Evolutionary conservation across 352 stramenopile species (phyloP).

Genomic region (Discostella stelligera): DNA sequence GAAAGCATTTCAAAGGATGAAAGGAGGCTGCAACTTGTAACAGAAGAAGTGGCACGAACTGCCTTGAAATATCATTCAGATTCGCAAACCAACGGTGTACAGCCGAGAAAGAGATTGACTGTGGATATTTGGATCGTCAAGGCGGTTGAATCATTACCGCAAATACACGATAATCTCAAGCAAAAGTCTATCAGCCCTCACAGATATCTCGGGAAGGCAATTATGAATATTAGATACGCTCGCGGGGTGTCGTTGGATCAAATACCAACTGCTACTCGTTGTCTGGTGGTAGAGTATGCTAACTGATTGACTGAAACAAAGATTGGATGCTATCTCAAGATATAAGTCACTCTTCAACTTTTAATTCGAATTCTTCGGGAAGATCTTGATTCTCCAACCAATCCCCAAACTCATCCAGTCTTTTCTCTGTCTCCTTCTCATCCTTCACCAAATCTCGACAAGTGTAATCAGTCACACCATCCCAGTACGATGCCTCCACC

Average conservation of each 20-base stretch:
- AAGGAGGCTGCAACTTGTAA: conserved; percentile 26
- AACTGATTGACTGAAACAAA: neutral
- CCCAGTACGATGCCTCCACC: conserved; percentile 91
- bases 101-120: neutral
- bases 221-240: conserved; percentile 31
- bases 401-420: conserved; percentile 90
- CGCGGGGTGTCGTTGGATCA: conserved; percentile 34
- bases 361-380: conserved; percentile 76
- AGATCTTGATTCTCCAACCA: conserved; percentile 90
- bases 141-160: neutral
- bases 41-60: conserved; percentile 35
- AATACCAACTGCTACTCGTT: conserved; percentile 26
- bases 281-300: conserved; percentile 9
- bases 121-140: conserved; percentile 46
- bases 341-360: conserved; percentile 50
- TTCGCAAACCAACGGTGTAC: conserved; percentile 17
- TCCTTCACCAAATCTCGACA: conserved; percentile 82
- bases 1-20: conserved; percentile 12
- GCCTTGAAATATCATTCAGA: conserved; percentile 50
- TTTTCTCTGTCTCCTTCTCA: conserved; percentile 81
- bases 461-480: conserved; percentile 92
- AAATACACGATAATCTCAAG: neutral
- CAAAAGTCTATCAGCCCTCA: conserved; percentile 21
- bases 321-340: neutral
- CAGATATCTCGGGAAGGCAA: conserved; percentile 29